Evolutionary conservation across 1,284 basidiomycete species (phyloP), one percentile per base, ranked within the genome.

Genomic region (Ustilago curta): DNA sequence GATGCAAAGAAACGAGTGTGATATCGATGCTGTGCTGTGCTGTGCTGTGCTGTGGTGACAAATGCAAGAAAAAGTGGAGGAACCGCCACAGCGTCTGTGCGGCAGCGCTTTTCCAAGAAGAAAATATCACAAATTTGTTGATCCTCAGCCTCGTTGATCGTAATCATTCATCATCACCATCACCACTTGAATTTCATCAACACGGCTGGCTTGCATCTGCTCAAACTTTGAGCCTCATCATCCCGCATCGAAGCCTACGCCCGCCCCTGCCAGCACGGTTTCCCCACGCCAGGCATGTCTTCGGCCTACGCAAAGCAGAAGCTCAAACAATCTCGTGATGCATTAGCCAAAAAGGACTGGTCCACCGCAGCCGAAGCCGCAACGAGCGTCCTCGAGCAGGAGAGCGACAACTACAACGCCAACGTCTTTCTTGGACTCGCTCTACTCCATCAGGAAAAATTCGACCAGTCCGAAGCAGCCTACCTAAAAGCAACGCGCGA

Each of bases 401-500:
- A 83, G 31, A 54, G 64, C n/a, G 58, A 78, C 49, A 81, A 84
- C 67, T 84, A 84, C 60, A 82, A 83, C 53, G 83, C 81, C 80
- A 75, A 78, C 51, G 83, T 83, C 55, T 77, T 81, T 25, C 69
- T 65, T 21, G 83, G 74, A 2, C 70, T 84, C 2, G 77, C 83
- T 3, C 65, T 79, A 11, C 58, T 84, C 35, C 72, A 80, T 39
- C 75, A 71, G 14, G 59, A 73, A 43, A 59, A 76, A 27, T 70
- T 70, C 11, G 60, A 60, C 23, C 68, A 78, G 31, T 73, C 75
- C 21, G 81, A 83, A 58, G 47, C 60, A 1, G 68, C 82, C 0
- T 87, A 86, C 64, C 67, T 68, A 56, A 76, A 77, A 47, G 86
- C 86, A 0, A 86, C 84, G 21, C 67, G 81, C 19, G 61, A 75